A percentile compares a stretch with the other conserved stretches of the same genome.
Conservation (phyloP, 352 stramenopile genomes). For the Globisporangium nagaii region DNA sequence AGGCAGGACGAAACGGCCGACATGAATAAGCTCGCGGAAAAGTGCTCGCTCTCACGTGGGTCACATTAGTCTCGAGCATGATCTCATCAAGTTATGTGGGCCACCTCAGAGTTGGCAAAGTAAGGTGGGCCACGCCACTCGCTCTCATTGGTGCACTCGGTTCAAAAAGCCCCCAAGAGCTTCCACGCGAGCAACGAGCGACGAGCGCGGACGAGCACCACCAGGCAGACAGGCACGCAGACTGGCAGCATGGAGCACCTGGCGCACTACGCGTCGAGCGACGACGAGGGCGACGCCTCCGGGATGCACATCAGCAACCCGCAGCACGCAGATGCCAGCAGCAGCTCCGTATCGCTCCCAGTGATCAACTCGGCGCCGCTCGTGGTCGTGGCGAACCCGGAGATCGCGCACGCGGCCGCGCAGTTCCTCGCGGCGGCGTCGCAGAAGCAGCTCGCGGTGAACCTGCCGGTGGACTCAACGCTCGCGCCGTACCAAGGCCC, state of each 20-base stretch:
- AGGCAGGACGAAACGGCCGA: not conserved
- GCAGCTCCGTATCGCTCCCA: conserved; percentile 18
- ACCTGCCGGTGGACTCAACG: conserved; percentile 63
- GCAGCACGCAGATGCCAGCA: not conserved
- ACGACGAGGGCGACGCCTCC: conserved; percentile 23
- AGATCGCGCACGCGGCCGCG: conserved; percentile 20
- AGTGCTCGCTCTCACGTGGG: too few species aligned
- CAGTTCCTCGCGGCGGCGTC: conserved; percentile 31
- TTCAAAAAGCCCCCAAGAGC: not conserved
- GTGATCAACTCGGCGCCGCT: conserved; percentile 54
- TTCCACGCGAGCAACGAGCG: too few species aligned
- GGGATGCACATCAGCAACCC: not conserved
- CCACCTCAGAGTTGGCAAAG: not conserved
- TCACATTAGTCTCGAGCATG: too few species aligned
- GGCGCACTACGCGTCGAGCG: conserved; percentile 41
- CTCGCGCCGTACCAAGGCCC: conserved; percentile 48
- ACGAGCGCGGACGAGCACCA: too few species aligned
- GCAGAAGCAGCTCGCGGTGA: conserved; percentile 42
- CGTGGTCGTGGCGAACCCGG: conserved; percentile 22
- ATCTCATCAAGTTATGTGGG: too few species aligned
- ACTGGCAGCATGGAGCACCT: conserved; percentile 47
- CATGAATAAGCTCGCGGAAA: too few species aligned
- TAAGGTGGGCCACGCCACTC: not conserved
- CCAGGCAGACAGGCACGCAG: not conserved
- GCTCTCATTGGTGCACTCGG: not conserved